phyloP scores from a whole-genome alignment of 2,329 filamentous ascomycete genomes.

The Berkeleyomyces rouxiae region DNA sequence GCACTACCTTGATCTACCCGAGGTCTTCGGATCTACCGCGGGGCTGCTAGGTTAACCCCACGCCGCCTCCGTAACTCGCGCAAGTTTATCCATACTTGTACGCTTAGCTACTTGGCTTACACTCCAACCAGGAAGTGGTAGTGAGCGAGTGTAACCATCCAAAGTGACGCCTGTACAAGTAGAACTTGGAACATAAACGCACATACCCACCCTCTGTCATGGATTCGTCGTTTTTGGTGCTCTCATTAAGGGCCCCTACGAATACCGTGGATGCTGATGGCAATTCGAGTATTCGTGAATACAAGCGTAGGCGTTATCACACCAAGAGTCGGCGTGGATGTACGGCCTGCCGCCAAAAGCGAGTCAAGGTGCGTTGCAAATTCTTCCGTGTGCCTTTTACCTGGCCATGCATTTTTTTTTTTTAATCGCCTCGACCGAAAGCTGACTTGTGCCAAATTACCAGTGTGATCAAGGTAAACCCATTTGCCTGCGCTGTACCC shows the following conservation, averaged over 20 bases:
- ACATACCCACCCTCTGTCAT: neutral
- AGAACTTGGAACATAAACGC: neutral
- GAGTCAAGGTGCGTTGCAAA: slow-evolving; percentile 17
- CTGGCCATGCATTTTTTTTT: neutral
- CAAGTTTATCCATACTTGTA: too few relatives aligned
- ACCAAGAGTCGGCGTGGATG: slow-evolving; percentile 15
- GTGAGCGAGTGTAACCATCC: neutral
- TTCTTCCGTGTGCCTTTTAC: neutral
- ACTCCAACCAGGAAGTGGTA: neutral
- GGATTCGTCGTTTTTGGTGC: slow-evolving; percentile 13
- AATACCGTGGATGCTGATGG: neutral
- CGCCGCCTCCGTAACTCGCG: too few relatives aligned
- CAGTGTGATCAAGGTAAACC: slow-evolving; percentile 17
- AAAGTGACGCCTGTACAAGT: neutral
- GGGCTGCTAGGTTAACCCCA: too few relatives aligned
- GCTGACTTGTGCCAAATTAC: neutral
- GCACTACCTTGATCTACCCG: neutral
- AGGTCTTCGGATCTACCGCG: neutral
- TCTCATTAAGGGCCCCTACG: slow-evolving; percentile 4
- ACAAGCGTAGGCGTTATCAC: slow-evolving; percentile 12
- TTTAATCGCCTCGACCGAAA: neutral
- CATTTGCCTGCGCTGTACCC: slow-evolving; percentile 15
- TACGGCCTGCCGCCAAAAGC: slow-evolving; percentile 16
- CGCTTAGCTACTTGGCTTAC: too few relatives aligned
- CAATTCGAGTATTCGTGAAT: slow-evolving; percentile 9